These are phyloP conservation scores for Cutaneotrichosporon daszewskae DNA, from an alignment of 1,284 basidiomycete genomes.

Conservation along the genomic window DNA sequence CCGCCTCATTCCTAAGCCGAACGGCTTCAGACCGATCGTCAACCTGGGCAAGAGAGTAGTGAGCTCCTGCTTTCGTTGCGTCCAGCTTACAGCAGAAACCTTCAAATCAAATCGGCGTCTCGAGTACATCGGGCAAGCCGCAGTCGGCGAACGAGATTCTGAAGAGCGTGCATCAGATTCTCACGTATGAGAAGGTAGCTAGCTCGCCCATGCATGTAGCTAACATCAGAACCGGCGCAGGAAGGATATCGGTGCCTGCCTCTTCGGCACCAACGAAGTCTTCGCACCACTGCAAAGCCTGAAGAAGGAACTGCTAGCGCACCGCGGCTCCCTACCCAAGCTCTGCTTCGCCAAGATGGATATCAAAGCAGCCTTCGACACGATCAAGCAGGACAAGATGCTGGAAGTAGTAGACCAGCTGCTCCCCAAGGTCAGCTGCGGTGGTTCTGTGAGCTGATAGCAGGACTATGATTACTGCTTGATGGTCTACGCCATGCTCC, in stretches of 20 bases:
- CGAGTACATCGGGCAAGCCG: conserved; percentile 6
- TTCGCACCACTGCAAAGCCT: conserved; percentile 66
- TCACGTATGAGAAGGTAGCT: conserved; percentile 75
- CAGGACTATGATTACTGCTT: conserved; percentile 36
- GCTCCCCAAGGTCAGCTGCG: conserved; percentile 61
- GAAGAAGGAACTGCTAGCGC: conserved; percentile 56
- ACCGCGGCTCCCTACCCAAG: conserved; percentile 57
- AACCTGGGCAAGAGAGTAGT: conserved; percentile 69
- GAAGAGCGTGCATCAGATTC: conserved; percentile 72
- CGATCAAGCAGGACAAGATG: conserved; percentile 83
- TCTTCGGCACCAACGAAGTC: conserved; percentile 76
- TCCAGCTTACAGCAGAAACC: conserved; percentile 9
- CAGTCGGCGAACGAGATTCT: conserved; percentile 64
- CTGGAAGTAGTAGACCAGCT: conserved; percentile 68
- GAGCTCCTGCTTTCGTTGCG: conserved; percentile 16
- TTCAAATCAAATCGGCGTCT: conserved; percentile 8
- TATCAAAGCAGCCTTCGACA: conserved; percentile 92
- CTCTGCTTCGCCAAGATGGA: conserved; percentile 96
- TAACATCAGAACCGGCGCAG: conserved; percentile 58
- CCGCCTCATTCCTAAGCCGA: conserved; percentile 87
- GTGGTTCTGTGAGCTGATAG: not conserved
- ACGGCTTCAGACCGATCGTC: conserved; percentile 88
- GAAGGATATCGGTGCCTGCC: conserved; percentile 65
- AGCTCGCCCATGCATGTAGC: not conserved
- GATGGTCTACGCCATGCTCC: conserved; percentile 33